Evolutionary conservation across 345 rosid species (phyloP), one percentile per base, ranked within the genome.

Genomic region (Reutealis trisperma): DNA sequence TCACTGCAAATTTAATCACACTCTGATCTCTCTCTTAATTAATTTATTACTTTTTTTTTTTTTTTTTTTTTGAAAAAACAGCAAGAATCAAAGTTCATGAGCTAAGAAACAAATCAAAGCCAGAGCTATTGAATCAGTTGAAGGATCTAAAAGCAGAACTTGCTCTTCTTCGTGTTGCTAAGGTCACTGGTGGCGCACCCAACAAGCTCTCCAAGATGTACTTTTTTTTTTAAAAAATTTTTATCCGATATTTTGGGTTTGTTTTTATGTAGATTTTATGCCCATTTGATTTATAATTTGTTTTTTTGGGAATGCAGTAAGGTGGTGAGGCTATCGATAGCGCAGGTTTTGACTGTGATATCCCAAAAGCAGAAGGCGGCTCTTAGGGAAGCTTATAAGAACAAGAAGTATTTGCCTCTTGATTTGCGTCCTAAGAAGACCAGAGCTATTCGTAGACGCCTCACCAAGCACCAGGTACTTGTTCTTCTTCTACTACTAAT

Each of bases 341-440:
- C 81, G 13, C 84, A 77, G 62, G 81, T 81, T 15, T 77, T 81
- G 75, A 81, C 81, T 5, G 81, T 81, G 75, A 77, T 77, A 18
- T 81, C 84, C 3, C 81, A 81, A 75, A 77, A 77, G 55, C 81
- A 81, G 78, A 81, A 81, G 72, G 72, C 75, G 6, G 78, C 68
- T 22, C 72, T 77, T 0, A 81, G 81, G 78, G 84, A 81, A 68
- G 84, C 58, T 2, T 77, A 81, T 75, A 81, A 77, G 75, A 77
- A 81, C 51, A 81, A 81, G 75, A 81, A 81, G 80, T 60, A 73
- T 13, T 59, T 81, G 78, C 84, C 84, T 41, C 75, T 81, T 5
- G 81, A 74, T 70, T 66, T 81, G 19, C 84, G 79, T 69, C 81
- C 78, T 65, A 77, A 73, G 75, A 81, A 77, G 63, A 73, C 84